Conservation (phyloP, 345 rosid species). For the Populus deltoides region DNA sequence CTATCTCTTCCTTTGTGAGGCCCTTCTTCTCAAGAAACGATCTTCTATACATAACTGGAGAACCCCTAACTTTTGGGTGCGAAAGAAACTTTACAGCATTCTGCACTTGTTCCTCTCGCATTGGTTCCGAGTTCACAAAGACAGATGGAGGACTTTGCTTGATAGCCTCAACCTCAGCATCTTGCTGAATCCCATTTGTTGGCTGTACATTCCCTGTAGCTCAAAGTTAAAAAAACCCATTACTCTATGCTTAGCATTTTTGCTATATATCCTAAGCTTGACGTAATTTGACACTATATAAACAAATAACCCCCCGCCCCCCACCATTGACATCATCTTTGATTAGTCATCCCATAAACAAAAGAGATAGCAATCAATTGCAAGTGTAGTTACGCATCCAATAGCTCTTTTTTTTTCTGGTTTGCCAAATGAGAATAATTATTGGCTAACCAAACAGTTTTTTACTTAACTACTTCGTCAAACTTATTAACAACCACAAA, state of each 20-base stretch:
- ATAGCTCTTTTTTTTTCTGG: too few species aligned
- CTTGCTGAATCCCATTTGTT: constrained; percentile 47
- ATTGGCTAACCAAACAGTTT: too few species aligned
- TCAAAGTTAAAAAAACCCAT: constrained; percentile 6
- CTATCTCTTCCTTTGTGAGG: constrained; percentile 91
- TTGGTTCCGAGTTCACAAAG: constrained; percentile 83
- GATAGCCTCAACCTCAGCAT: constrained; percentile 37
- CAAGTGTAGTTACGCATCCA: not conserved
- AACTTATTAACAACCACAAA: too few species aligned
- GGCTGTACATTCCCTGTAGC: constrained; percentile 47
- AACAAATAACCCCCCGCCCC: not conserved
- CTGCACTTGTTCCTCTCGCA: constrained; percentile 89
- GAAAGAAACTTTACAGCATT: constrained; percentile 96
- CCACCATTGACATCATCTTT: not conserved
- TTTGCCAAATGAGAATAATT: too few species aligned
- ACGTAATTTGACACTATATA: not conserved
- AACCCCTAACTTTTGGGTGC: constrained; percentile 87
- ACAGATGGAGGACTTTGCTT: constrained; percentile 55
- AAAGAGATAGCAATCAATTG: not conserved
- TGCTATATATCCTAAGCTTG: not conserved
- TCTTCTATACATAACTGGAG: constrained; percentile 84
- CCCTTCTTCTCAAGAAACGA: constrained; percentile 97
- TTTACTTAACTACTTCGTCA: too few species aligned
- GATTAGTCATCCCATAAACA: not conserved
- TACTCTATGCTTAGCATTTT: not conserved